These are phyloP conservation scores for Aquilaria sinensis DNA, from an alignment of 345 rosid genomes.

Conservation along the genomic window DNA sequence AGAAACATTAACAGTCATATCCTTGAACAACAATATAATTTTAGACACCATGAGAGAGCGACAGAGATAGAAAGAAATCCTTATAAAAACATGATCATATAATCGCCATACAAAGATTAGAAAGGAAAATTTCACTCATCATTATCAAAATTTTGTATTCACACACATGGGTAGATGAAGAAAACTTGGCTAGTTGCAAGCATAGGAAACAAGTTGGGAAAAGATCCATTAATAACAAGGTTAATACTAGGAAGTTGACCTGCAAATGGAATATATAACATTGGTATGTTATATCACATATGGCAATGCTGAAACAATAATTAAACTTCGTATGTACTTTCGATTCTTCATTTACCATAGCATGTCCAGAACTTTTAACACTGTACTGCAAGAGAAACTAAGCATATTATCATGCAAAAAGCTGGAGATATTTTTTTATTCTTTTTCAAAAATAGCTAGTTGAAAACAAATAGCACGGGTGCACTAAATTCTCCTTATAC, in stretches of 20 bases:
- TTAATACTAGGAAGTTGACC: conserved; percentile 67
- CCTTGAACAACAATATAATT: no score
- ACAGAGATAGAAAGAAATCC: conserved; percentile 5
- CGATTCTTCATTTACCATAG: conserved; percentile 14
- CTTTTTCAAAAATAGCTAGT: conserved; percentile 35
- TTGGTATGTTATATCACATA: conserved; percentile 4
- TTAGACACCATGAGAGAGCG: conserved; percentile 7
- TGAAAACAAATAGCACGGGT: conserved; percentile 70
- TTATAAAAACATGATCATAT: background rate
- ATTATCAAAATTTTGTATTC: background rate
- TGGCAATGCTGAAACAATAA: conserved; percentile 12
- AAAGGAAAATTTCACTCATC: no score
- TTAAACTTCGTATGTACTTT: conserved; percentile 6
- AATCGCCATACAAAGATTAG: no score
- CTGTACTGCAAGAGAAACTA: no score
- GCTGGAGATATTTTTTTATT: conserved; percentile 26
- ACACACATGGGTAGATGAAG: background rate
- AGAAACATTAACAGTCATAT: background rate
- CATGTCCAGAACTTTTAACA: conserved; percentile 8
- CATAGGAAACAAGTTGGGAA: conserved; percentile 65
- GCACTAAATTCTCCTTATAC: conserved; percentile 67
- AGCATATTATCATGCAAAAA: conserved; percentile 21
- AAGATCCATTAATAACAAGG: conserved; percentile 71
- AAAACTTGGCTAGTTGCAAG: conserved; percentile 51
- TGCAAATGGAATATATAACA: conserved; percentile 20